These are phyloP conservation scores for Cryptococcus sp. DNA, from an alignment of 1,284 basidiomycete genomes.

Conservation along the genomic window DNA sequence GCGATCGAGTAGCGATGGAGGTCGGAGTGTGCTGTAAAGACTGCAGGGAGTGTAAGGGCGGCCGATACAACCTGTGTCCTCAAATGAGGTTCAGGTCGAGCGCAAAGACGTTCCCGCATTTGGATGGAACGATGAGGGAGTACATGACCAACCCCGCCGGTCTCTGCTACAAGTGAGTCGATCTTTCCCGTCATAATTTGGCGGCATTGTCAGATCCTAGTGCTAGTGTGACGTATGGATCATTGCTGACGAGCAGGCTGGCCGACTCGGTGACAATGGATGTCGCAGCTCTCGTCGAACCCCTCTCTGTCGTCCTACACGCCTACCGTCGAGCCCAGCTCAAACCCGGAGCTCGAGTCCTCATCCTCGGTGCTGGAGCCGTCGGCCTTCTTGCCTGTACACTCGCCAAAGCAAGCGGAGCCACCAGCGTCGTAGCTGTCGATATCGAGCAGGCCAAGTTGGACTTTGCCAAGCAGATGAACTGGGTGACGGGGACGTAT, in stretches of 20 bases:
- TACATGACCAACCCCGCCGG: constrained; percentile 81
- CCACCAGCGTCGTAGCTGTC: constrained; percentile 65
- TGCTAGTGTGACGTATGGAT: too few species aligned
- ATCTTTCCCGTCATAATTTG: too few species aligned
- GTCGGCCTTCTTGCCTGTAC: constrained; percentile 84
- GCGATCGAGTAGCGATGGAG: constrained; percentile 90
- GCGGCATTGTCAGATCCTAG: too few species aligned
- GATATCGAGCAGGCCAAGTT: constrained; percentile 79
- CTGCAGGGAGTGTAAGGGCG: constrained; percentile 52
- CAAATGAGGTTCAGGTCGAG: constrained; percentile 76
- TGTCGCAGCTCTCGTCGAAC: constrained; percentile 81
- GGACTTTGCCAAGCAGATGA: constrained; percentile 64
- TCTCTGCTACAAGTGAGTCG: constrained; percentile 76
- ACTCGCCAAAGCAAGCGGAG: constrained; percentile 66
- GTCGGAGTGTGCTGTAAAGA: constrained; percentile 80
- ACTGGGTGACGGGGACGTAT: constrained; percentile 69
- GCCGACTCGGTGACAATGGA: constrained; percentile 70
- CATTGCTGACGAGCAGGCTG: constrained; percentile 52
- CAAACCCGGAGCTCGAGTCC: constrained; percentile 59
- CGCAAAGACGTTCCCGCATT: constrained; percentile 87
- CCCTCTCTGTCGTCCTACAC: constrained; percentile 82
- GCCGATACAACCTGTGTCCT: constrained; percentile 92
- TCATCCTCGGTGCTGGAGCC: constrained; percentile 85
- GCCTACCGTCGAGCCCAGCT: constrained; percentile 67
- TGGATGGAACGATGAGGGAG: constrained; percentile 83